These are phyloP conservation scores for Cytospora piceicola DNA, from an alignment of 2,329 filamentous ascomycete species.

Conservation along the genomic window DNA sequence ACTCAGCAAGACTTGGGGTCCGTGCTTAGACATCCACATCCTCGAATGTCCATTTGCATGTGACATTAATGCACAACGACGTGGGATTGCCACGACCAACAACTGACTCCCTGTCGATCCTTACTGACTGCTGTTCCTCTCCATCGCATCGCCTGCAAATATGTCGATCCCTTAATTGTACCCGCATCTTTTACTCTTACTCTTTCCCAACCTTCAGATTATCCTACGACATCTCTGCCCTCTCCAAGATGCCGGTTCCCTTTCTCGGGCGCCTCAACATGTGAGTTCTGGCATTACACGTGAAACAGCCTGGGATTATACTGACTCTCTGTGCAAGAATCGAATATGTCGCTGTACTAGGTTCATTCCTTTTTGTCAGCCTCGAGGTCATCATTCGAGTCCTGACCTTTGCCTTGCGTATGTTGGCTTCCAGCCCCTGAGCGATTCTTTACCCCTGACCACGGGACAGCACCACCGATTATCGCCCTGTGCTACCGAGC, in stretches of 20 bases:
- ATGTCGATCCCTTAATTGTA: conserved; percentile 19
- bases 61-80: conserved; percentile 34
- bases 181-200: background rate
- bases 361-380: conserved; percentile 80
- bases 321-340: conserved; percentile 51
- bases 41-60: conserved; percentile 32
- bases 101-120: background rate
- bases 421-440: conserved; percentile 40
- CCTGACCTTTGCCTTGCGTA: conserved; percentile 85
- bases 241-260: conserved; percentile 52
- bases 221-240: background rate
- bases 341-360: conserved; percentile 86
- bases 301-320: background rate
- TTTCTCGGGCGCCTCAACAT: conserved; percentile 57
- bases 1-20: background rate
- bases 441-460: conserved; percentile 28
- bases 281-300: conserved; percentile 44
- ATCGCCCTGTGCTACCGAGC: conserved; percentile 81
- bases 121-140: conserved; percentile 1
- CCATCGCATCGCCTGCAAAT: background rate
- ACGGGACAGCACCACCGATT: conserved; percentile 68
- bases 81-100: background rate
- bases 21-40: background rate
- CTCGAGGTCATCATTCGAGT: conserved; percentile 83
- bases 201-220: background rate